Conservation (phyloP, 352 stramenopile species). For the Phytophthora brassicae region DNA sequence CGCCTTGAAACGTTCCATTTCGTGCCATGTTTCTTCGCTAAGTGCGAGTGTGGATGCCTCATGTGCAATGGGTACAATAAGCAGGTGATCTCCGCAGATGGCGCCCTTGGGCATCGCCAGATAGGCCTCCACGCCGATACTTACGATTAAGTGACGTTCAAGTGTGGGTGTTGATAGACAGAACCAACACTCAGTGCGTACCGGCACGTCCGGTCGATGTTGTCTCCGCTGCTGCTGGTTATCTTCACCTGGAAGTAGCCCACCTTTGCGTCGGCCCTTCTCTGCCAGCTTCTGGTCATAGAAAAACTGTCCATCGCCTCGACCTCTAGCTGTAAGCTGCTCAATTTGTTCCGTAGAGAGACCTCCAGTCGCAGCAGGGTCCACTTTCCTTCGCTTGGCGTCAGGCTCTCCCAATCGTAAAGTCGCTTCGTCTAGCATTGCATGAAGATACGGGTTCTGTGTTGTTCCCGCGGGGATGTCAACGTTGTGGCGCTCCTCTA, state of each 20-base stretch:
- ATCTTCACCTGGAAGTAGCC: conserved; percentile 32
- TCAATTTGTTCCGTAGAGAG: conserved; percentile 71
- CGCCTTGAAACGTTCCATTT: conserved; percentile 74
- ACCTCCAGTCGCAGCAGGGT: conserved; percentile 18
- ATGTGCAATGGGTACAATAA: conserved; percentile 83
- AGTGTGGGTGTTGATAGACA: conserved; percentile 76
- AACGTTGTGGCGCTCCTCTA: conserved; percentile 33
- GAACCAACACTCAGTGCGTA: conserved; percentile 86
- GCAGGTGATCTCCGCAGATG: conserved; percentile 72
- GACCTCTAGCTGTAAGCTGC: conserved; percentile 54
- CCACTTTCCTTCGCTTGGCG: conserved; percentile 48
- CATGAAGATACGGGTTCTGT: conserved; percentile 65
- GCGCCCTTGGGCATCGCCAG: conserved; percentile 80
- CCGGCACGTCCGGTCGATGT: conserved; percentile 36
- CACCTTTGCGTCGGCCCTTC: conserved; percentile 51
- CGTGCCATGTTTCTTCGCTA: conserved; percentile 33
- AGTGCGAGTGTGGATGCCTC: conserved; percentile 62
- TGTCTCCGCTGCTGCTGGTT: conserved; percentile 29
- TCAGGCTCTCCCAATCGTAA: conserved; percentile 24
- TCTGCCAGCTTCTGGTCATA: conserved; percentile 70
- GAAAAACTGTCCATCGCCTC: conserved; percentile 58
- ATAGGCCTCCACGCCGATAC: conserved; percentile 79
- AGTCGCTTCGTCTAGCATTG: conserved; percentile 27
- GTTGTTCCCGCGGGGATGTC: conserved; percentile 75
- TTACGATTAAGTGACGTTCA: conserved; percentile 82